Base-by-base conservation (phyloP, 495 filamentous ascomycete species). In the Lichina pygmaea region DNA sequence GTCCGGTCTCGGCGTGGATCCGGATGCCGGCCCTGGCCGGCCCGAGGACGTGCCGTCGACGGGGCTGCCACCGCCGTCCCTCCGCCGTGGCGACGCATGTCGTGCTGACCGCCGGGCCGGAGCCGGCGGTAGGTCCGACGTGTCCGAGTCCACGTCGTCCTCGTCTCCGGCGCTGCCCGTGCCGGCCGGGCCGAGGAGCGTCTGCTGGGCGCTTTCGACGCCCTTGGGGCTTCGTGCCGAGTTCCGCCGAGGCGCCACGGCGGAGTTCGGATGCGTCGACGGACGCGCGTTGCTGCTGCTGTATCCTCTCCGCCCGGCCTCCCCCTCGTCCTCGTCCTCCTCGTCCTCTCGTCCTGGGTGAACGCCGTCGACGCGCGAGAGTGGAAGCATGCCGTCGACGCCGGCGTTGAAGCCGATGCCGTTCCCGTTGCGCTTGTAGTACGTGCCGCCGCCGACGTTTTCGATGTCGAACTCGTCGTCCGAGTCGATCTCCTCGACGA, bases 391-490 rank as follows among this genome's bases (percentile, higher is more conserved):
- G 52, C 57, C 2, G 11, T 11, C 13, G 12, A 33, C 13, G 38
- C 42, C 41, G n/a, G 41, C 56, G 37, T 59, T 63, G 51, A 81
- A 79, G 33, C 83, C 86, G 36, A 69, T 71, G 36, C 65, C 67
- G 37, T 61, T 67, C 41, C 67, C 76, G 48, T 72, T 71, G 49
- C 69, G 71, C 58, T 86, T 86, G 58, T 81, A 78, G 56, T 81
- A 89, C 7, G 77, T 76, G 7, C 73, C 77, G 16, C 74, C 75
- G 32, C 68, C 63, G 46, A 83, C 72, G 37, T 81, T 73, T 57
- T 97, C 89, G 46, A 93, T 97, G 55, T 97, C 89, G 52, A 97
- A 97, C 55, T 97, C 89, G 57, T 97, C 89, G 55, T 97, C 89
- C 6, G 80, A 91, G 53, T 97, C 89, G 34, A 91, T 72, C 58